Evolutionary conservation across 176 grass and related monocot genomes (phyloP).

Genomic region (Oryza glaberrima): DNA sequence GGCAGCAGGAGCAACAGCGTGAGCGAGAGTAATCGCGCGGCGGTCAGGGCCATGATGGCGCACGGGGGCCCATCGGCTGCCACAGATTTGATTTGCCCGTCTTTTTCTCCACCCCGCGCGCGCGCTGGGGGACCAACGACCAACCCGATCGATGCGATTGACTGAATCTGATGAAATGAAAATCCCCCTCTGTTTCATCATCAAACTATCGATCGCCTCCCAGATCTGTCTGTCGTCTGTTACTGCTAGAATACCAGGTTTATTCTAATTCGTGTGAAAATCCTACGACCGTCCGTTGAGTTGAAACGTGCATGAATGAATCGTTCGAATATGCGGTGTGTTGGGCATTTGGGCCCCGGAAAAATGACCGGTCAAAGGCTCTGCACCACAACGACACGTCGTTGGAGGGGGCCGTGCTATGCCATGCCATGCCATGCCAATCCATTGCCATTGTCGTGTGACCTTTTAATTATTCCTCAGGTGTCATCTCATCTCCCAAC

Average conservation of each 20-base stretch:
- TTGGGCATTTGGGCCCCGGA: not conserved
- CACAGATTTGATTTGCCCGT: not conserved
- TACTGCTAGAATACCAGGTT: no score
- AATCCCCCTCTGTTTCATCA: constrained; percentile 24
- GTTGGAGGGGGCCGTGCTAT: not conserved
- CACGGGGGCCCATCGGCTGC: not conserved
- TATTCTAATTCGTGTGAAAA: not conserved
- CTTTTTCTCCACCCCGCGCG: not conserved
- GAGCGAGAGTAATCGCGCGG: not conserved
- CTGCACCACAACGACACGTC: not conserved
- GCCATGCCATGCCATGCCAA: not conserved
- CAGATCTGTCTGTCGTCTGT: not conserved
- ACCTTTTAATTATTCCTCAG: not conserved
- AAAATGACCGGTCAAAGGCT: not conserved
- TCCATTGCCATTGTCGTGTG: not conserved
- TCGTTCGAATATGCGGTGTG: not conserved
- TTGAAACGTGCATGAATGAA: not conserved
- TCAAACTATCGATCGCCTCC: not conserved
- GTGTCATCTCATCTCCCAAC: not conserved
- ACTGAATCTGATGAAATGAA: constrained; percentile 23
- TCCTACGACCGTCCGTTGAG: not conserved
- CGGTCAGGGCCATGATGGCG: not conserved
- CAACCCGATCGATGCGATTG: constrained; percentile 28
- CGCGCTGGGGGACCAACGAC: not conserved
- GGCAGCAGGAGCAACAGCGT: not conserved